Evolutionary conservation across 768 basidiomycete genomes (phyloP).

Genomic region (Russula lepida): DNA sequence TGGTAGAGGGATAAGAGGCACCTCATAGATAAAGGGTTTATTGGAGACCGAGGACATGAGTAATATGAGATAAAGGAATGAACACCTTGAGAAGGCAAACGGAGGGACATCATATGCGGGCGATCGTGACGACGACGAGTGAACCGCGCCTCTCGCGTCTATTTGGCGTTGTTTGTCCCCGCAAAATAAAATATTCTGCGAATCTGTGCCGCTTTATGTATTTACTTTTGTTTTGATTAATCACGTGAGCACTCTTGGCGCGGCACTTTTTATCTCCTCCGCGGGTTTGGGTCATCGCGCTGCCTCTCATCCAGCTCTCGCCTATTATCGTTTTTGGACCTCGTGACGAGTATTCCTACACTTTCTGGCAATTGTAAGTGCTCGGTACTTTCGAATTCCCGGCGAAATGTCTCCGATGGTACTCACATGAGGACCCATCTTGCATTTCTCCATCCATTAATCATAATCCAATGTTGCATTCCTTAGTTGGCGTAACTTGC

Average conservation of each 20-base stretch:
- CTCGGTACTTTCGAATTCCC: neutral
- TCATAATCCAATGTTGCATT: neutral
- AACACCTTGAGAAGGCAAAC: slow-evolving; percentile 29
- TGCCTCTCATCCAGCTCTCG: neutral
- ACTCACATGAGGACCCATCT: neutral
- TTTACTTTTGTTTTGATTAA: neutral
- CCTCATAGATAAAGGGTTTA: slow-evolving; percentile 3
- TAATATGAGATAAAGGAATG: slow-evolving; percentile 37
- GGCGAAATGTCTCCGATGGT: slow-evolving; percentile 2
- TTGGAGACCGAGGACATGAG: slow-evolving; percentile 39
- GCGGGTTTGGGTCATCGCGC: slow-evolving; percentile 4
- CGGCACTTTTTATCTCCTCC: neutral
- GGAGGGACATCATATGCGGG: slow-evolving; percentile 37
- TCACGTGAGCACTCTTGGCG: neutral
- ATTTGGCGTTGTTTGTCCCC: neutral
- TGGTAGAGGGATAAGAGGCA: slow-evolving; percentile 3
- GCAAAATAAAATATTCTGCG: neutral
- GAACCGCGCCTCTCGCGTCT: neutral
- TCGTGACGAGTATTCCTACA: neutral
- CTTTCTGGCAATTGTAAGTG: neutral
- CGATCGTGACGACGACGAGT: neutral
- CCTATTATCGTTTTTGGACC: neutral
- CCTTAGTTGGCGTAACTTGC: neutral
- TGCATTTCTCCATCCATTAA: slow-evolving; percentile 3
- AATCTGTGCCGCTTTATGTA: neutral